Evolutionary conservation across 495 filamentous ascomycete genomes (phyloP), one percentile per base, ranked within the genome.

Genomic region (Trypethelium eluteriae): DNA sequence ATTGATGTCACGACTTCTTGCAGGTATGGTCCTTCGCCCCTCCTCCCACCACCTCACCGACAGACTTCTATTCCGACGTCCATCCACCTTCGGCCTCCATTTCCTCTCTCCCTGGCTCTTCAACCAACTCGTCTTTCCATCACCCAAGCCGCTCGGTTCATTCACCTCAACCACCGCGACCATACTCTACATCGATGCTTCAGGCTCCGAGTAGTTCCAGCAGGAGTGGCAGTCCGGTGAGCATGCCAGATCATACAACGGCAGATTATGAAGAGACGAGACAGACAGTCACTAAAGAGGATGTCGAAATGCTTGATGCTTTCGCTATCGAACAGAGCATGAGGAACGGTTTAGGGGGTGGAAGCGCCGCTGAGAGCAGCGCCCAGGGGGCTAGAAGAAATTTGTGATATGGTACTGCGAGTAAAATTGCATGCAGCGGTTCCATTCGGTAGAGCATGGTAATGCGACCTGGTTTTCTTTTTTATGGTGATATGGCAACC

Each of bases 21-120:
- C 66, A 96, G 91, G 91, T 96, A 12, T 96, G 89, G 89, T 90
- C 88, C 0, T 96, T 96, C 76, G 90, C 92, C 1, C 92, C 92
- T 6, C 91, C 90, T 1, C 88, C 91, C 66, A 89, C 49, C 9
- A 53, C 49, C 9, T 53, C 49, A 9, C 49, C 49, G 5, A 14
- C 92, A 18, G 71, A 72, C 38, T 62, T 68, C 62, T 53, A 53
- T n/a, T 53, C 49, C 49, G 49, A 53, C 49, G 11, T 16, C 14
- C 49, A 1, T 14, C 10, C n/a, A 53, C 49, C 49, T 16, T n/a
- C 49, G 49, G 11, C 49, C n/a, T 53, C 49, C 10, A 53, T n/a
- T 5, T 16, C 49, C 49, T 53, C 49, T n/a, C n/a, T 53, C 9
- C 49, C 49, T 5, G 18, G 11, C 49, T 53, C 49, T n/a, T 53